Conservation (phyloP, 495 filamentous ascomycete species). For the Tuber magnatum region DNA sequence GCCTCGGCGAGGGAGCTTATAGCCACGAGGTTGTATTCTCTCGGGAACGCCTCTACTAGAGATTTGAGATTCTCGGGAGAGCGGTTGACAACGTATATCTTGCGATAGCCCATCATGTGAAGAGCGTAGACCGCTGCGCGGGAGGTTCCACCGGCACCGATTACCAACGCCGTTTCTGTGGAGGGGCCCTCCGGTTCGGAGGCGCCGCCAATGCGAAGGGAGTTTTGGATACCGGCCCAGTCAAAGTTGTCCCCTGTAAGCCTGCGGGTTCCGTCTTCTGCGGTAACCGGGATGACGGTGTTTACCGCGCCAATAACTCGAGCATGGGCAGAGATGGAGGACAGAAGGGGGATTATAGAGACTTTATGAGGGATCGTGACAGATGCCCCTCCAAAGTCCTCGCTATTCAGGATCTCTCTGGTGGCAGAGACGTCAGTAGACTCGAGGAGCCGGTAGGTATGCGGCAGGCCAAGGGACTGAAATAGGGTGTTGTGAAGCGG, state of each 20-base stretch:
- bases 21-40: conserved; percentile 63
- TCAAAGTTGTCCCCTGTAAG: conserved; percentile 90
- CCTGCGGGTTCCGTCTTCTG: conserved; percentile 44
- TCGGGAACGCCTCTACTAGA: conserved; percentile 66
- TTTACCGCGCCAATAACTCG: conserved; percentile 87
- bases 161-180: conserved; percentile 53
- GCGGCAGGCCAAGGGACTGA: conserved; percentile 68
- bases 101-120: conserved; percentile 70
- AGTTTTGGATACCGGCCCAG: conserved; percentile 83
- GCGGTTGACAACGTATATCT: conserved; percentile 82
- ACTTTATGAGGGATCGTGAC: conserved; percentile 95
- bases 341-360: conserved; percentile 73
- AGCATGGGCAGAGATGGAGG: conserved; percentile 71
- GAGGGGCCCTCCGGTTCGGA: conserved; percentile 40
- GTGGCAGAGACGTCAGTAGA: conserved; percentile 61
- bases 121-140: conserved; percentile 86
- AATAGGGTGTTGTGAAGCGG: conserved; percentile 86
- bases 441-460: conserved; percentile 68
- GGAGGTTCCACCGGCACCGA: conserved; percentile 87
- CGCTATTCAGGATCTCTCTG: conserved; percentile 57
- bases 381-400: conserved; percentile 82
- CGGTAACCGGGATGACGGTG: conserved; percentile 62
- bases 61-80: conserved; percentile 57
- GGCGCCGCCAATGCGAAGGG: conserved; percentile 67
- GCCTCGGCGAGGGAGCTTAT: conserved; percentile 52